phyloP scores from a whole-genome alignment of 768 basidiomycete genomes.

The Rhodotorula graminis region DNA sequence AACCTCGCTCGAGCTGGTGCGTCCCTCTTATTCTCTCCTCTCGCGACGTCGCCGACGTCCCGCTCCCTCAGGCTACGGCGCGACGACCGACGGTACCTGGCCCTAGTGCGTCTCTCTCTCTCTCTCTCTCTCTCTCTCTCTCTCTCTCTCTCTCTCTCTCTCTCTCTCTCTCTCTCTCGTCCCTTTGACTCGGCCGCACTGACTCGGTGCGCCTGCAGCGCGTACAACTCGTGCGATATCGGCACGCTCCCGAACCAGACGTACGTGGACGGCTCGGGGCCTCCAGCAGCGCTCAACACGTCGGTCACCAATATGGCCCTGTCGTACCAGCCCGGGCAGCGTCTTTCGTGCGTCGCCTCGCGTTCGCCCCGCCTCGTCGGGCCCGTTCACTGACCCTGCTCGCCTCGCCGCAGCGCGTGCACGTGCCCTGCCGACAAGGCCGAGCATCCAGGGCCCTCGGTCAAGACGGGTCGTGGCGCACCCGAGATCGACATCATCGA shows the following conservation, averaged over 20 bases:
- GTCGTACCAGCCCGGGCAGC: conserved; percentile 80
- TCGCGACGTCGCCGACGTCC: no score
- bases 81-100: conserved; percentile 72
- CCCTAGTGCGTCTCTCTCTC: conserved; percentile 49
- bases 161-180: conserved; percentile 3
- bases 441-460: conserved; percentile 84
- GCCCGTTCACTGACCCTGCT: no score
- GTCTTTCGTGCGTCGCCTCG: conserved; percentile 53
- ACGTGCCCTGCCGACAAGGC: conserved; percentile 64
- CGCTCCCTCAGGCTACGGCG: conserved; percentile 61
- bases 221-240: conserved; percentile 77
- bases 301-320: conserved; percentile 55
- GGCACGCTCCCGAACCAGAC: conserved; percentile 85
- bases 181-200: conserved; percentile 47
- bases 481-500: conserved; percentile 69
- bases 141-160: conserved; percentile 6
- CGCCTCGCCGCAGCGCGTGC: conserved; percentile 52
- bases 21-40: no score
- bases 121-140: no score
- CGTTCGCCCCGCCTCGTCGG: neutral
- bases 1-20: conserved; percentile 67
- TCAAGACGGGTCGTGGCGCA: conserved; percentile 63
- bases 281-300: conserved; percentile 53
- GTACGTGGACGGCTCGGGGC: conserved; percentile 54
- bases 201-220: conserved; percentile 51